Base-by-base conservation (phyloP, 164 flowering plant genomes). In the Houttuynia cordata region DNA sequence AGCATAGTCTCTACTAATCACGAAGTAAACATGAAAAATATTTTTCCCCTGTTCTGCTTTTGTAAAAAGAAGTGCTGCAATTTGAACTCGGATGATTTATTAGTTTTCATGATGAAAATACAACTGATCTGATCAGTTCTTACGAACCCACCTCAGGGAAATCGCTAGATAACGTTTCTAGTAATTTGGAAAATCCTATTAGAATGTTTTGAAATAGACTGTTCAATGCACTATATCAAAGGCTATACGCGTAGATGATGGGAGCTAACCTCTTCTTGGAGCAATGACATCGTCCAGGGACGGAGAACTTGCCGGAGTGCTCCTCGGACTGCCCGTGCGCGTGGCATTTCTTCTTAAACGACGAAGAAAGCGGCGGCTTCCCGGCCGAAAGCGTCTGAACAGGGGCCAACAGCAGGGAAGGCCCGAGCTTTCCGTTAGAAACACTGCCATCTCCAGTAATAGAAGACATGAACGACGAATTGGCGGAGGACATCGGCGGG, bases 371-470 rank as follows among this genome's bases (percentile, higher is more conserved):
- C 9, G 88, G 93, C 3, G 87, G 93, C 58, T 78, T 82, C 1
- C 86, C 57, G 34, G 57, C 57, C 9, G 57, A 24, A 0, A 54
- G 17, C 0, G 79, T 61, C 52, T 81, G 70, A 7, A 75, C 69
- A 20, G 81, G 80, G 8, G 81, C 8, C 2, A 59, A 52, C 24
- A 75, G 39, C 15, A 78, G 73, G 1, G 74, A 59, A 8, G 81
- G 62, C n/a, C 76, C 80, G 24, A 20, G 73, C 58, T 78, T 82
- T 0, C 88, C 94, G 66, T 83, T 83, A 0, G 86, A 81, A 3
- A 84, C 88, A 69, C 91, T 87, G 8, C 88, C 91, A 64, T 87
- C 94, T 0, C 83, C 94, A 64, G 94, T 84, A 10, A 83, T 79
- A 7, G 94, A 80, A n/a, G 88, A 83, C 77, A 87, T 64, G 66